phyloP scores from a whole-genome alignment of 768 basidiomycete genomes.

The Lactarius quietus region DNA sequence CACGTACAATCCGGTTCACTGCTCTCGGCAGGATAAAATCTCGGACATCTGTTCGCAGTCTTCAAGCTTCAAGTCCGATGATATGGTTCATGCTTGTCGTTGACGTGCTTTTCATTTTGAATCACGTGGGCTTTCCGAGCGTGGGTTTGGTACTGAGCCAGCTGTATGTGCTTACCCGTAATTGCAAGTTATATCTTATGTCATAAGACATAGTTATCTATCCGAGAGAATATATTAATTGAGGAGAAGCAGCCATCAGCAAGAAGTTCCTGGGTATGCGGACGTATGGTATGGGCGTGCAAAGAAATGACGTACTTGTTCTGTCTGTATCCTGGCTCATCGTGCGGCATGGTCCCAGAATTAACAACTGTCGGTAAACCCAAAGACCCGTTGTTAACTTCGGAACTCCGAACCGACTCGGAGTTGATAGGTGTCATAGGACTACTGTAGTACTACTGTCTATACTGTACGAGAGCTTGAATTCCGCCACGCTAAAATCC shows the following conservation, averaged over 20 bases:
- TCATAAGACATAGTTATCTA: background rate
- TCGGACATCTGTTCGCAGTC: background rate
- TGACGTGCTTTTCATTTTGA: background rate
- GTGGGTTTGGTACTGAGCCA: background rate
- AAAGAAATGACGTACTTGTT: background rate
- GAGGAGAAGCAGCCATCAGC: background rate
- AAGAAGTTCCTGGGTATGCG: background rate
- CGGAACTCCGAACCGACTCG: background rate
- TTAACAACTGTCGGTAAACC: background rate
- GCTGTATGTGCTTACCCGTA: background rate
- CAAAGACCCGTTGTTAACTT: background rate
- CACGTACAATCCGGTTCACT: background rate
- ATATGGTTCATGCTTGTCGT: background rate
- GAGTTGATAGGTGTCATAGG: background rate
- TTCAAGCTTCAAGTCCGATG: background rate
- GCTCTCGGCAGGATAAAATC: background rate
- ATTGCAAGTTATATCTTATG: background rate
- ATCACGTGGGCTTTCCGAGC: background rate
- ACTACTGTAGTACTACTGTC: no score
- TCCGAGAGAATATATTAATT: background rate
- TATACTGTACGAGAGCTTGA: background rate
- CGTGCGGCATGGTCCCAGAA: background rate
- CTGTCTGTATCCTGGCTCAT: background rate
- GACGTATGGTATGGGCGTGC: background rate
- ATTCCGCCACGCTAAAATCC: background rate